These are phyloP conservation scores for Porodaedalea pini DNA, from an alignment of 1,284 basidiomycete genomes.

Conservation along the genomic window DNA sequence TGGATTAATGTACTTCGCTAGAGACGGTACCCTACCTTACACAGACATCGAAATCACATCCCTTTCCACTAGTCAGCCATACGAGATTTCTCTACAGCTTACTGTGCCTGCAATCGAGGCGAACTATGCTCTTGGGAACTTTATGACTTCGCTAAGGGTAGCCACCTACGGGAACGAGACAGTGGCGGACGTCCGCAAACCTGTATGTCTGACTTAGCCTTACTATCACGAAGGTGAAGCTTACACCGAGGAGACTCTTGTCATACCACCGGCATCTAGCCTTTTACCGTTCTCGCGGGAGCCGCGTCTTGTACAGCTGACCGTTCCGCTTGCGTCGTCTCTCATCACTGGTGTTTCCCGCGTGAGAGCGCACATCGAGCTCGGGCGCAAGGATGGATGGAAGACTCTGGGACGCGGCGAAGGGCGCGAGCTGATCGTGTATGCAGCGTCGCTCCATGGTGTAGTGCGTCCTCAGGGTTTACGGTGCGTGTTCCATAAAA, in stretches of 20 bases:
- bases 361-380: slow-evolving; percentile 52
- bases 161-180: slow-evolving; percentile 57
- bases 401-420: slow-evolving; percentile 58
- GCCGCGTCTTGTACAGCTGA: slow-evolving; percentile 42
- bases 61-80: slow-evolving; percentile 58
- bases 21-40: slow-evolving; percentile 61
- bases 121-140: slow-evolving; percentile 73
- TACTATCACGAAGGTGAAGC: background rate
- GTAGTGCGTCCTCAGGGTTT: slow-evolving; percentile 59
- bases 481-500: slow-evolving; percentile 41
- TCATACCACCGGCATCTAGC: slow-evolving; percentile 40
- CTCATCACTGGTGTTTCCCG: slow-evolving; percentile 47
- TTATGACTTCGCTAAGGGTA: slow-evolving; percentile 67
- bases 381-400: slow-evolving; percentile 71
- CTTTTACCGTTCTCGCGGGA: slow-evolving; percentile 35
- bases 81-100: slow-evolving; percentile 67
- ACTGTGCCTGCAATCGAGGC: slow-evolving; percentile 59
- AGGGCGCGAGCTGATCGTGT: slow-evolving; percentile 66
- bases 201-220: slow-evolving; percentile 45
- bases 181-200: slow-evolving; percentile 51
- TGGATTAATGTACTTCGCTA: slow-evolving; percentile 28
- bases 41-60: slow-evolving; percentile 48
- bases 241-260: slow-evolving; percentile 48
- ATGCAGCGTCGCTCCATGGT: slow-evolving; percentile 57
- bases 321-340: slow-evolving; percentile 51